phyloP scores from a whole-genome alignment of 441 rosid species.

The Francoa sonchifolia region DNA sequence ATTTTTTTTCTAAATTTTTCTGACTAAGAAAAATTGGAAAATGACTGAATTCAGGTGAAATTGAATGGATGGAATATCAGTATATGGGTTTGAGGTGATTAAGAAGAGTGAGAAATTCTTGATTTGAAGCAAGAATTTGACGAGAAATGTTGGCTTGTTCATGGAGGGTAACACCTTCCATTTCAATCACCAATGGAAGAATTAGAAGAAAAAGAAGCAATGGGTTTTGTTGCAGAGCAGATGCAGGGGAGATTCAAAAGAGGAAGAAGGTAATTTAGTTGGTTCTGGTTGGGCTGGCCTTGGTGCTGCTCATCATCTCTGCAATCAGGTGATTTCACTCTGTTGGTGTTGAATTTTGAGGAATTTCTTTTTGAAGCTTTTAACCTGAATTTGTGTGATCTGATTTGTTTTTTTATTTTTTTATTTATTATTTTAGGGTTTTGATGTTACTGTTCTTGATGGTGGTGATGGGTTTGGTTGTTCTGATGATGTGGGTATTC shows the following conservation, averaged over 20 bases:
- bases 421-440: slow-evolving; percentile 55
- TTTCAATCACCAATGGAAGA: too few relatives aligned
- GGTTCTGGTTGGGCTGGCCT: slow-evolving; percentile 70
- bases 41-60: too few relatives aligned
- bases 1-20: too few relatives aligned
- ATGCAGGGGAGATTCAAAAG: slow-evolving; percentile 9
- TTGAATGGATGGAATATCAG: too few relatives aligned
- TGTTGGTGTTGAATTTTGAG: background rate
- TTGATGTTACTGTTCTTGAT: slow-evolving; percentile 47
- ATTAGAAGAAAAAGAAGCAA: slow-evolving; percentile 6
- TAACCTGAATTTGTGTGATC: background rate
- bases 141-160: too few relatives aligned
- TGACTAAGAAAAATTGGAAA: too few relatives aligned
- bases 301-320: slow-evolving; percentile 57
- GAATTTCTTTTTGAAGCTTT: background rate
- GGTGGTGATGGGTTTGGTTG: slow-evolving; percentile 31
- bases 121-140: too few relatives aligned
- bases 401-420: too few relatives aligned
- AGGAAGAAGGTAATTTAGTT: slow-evolving; percentile 35
- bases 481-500: slow-evolving; percentile 37
- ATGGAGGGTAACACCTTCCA: too few relatives aligned
- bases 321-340: slow-evolving; percentile 29
- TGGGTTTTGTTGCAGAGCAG: slow-evolving; percentile 21
- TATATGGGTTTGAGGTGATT: too few relatives aligned
- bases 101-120: too few relatives aligned